Evolutionary conservation across 192 early-diverging fungal genomes (phyloP).

Genomic region (Backusella mclennaniae): DNA sequence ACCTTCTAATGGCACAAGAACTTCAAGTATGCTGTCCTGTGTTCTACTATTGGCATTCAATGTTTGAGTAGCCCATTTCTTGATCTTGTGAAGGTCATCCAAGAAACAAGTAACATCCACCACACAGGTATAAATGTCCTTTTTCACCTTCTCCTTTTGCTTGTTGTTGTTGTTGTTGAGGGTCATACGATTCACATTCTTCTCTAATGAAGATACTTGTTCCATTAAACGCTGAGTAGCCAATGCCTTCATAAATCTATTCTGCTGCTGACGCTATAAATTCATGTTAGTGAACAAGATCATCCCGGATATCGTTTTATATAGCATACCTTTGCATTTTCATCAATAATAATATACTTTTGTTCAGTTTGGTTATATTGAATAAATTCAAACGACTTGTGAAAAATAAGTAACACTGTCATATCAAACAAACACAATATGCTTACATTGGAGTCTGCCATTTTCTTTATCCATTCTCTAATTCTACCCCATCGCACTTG

Average conservation of each 20-base stretch:
- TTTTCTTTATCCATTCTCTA: slow-evolving; percentile 23
- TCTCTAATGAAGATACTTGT: slow-evolving; percentile 41
- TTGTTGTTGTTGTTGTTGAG: background rate
- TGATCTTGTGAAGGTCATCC: slow-evolving; percentile 45
- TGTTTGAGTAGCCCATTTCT: slow-evolving; percentile 41
- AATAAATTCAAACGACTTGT: slow-evolving; percentile 39
- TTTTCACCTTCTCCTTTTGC: background rate
- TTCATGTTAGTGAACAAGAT: background rate
- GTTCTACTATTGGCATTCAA: slow-evolving; percentile 17
- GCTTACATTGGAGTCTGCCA: slow-evolving; percentile 35
- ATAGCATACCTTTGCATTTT: slow-evolving; percentile 38
- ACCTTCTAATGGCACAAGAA: slow-evolving; percentile 57
- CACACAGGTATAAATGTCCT: slow-evolving; percentile 29
- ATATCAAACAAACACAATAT: background rate
- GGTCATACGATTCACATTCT: slow-evolving; percentile 33
- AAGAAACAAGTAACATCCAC: slow-evolving; percentile 50
- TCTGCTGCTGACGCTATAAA: slow-evolving; percentile 40
- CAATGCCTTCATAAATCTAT: slow-evolving; percentile 40
- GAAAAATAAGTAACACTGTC: slow-evolving; percentile 12
- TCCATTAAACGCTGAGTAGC: slow-evolving; percentile 40
- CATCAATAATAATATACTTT: slow-evolving; percentile 39
- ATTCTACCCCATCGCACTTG: slow-evolving; percentile 39
- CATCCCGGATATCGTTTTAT: background rate
- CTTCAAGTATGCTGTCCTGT: slow-evolving; percentile 29
- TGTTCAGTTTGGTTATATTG: slow-evolving; percentile 32